Evolutionary conservation across 495 filamentous ascomycete genomes (phyloP).

Genomic region (Xylaria nigripes): DNA sequence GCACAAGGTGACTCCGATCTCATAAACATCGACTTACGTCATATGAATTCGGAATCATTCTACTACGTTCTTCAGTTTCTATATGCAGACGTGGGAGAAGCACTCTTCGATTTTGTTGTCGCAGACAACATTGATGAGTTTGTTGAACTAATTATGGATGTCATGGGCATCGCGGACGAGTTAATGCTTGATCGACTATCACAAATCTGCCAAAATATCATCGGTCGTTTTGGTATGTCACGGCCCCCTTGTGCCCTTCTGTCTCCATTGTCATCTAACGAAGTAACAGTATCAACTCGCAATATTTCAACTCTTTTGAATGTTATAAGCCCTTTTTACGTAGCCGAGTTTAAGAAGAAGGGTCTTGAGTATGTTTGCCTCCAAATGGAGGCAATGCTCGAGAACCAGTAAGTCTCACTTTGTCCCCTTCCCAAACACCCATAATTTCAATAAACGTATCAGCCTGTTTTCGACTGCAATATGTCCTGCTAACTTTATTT

Average conservation of each 20-base stretch:
- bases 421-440: not conserved
- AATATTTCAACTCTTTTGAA: constrained; percentile 82
- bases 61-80: constrained; percentile 70
- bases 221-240: constrained; percentile 62
- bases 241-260: not conserved
- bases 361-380: constrained; percentile 86
- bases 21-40: constrained; percentile 72
- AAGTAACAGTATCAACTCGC: constrained; percentile 58
- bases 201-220: constrained; percentile 77
- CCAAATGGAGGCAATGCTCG: constrained; percentile 80
- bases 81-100: constrained; percentile 73
- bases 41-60: constrained; percentile 66
- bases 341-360: constrained; percentile 80
- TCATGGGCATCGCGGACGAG: constrained; percentile 84
- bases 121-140: constrained; percentile 69
- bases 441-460: no score
- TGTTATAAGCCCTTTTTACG: constrained; percentile 68
- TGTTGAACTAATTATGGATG: constrained; percentile 81
- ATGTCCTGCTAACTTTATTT: constrained; percentile 25
- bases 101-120: constrained; percentile 72
- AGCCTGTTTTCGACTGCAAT: not conserved
- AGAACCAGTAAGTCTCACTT: constrained; percentile 52
- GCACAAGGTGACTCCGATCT: constrained; percentile 35
- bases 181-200: constrained; percentile 88
- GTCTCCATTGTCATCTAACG: constrained; percentile 17